Conservation (phyloP, 2,329 filamentous ascomycete genomes). For the Blastomyces gilchristii region DNA sequence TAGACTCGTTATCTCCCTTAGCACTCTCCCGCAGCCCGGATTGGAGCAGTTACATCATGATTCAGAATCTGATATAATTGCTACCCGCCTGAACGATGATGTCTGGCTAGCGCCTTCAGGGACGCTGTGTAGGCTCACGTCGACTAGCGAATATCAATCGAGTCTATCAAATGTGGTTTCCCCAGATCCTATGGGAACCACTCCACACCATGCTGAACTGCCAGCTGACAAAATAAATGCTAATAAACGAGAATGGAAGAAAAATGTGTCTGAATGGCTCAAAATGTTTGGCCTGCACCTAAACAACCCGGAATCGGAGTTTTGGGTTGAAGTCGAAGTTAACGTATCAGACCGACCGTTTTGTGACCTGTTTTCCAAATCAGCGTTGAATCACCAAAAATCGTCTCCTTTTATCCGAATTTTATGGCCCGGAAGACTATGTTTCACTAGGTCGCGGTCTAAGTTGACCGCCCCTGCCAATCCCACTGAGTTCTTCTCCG, state of each 20-base stretch:
- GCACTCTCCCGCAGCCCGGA: conserved; percentile 29
- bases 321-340: conserved; percentile 35
- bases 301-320: conserved; percentile 23
- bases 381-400: conserved; percentile 21
- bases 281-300: conserved; percentile 28
- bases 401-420: conserved; percentile 31
- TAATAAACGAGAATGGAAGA: conserved; percentile 28
- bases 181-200: conserved; percentile 10
- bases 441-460: conserved; percentile 30
- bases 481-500: conserved; percentile 14
- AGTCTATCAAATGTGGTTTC: conserved; percentile 19
- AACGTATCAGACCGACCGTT: background rate
- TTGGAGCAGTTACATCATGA: conserved; percentile 24
- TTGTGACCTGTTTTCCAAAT: conserved; percentile 6
- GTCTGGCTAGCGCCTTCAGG: conserved; percentile 34
- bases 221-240: background rate
- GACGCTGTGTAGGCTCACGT: conserved; percentile 13
- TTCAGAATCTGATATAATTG: conserved; percentile 18
- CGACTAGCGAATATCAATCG: conserved; percentile 15
- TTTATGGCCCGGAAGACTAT: conserved; percentile 37
- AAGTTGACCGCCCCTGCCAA: conserved; percentile 14
- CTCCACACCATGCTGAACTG: background rate
- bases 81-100: conserved; percentile 18
- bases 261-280: conserved; percentile 29
- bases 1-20: conserved; percentile 29